Evolutionary conservation across 257 asterid species (phyloP), one percentile per base, ranked within the genome.

Genomic region (Thymus mandschuricus): DNA sequence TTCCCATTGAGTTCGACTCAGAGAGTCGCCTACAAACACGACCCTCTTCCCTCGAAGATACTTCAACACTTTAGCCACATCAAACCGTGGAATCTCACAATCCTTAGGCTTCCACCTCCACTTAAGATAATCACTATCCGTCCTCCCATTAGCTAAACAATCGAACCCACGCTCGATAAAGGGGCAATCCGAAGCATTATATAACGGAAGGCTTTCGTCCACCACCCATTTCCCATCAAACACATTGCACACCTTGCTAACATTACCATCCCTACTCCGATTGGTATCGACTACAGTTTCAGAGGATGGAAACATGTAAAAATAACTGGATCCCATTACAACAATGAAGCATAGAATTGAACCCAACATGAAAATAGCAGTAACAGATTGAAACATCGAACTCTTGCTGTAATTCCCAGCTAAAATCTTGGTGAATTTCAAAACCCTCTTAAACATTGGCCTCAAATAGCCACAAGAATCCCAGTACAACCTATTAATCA

Each of bases 1-100:
- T 73, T 93, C 98, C 97, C 98, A 93, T 34, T 93, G 98, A 21
- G 96, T 93, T 57, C 97, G 79, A 75, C 97, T 80, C 86, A 93
- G 72, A 1, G 98, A 93, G 79, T 93, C 98, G 5, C 98, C 98
- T 63, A 93, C 96, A 69, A 93, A 93, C 2, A 93, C 97, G 35
- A 91, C 73, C 83, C 96, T 83, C 81, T 87, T 89, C 64, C 96
- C 96, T 9, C 96, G 80, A 72, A 93, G 96, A 68, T 51, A 79
- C 79, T 87, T 84, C 92, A 89, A 81, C n/a, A 81, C 78, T 33
- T 11, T 69, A 34, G 60, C 63, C 49, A 76, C 95, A 79, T 93
- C 81, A 78, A 91, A 85, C 70, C 88, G 84, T 1, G 85, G 91
- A 66, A 89, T 78, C 60, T 89, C 87, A 58, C 98, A 93, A 57